Base-by-base conservation (phyloP, 164 flowering plant genomes). In the Tetracentron sinense region DNA sequence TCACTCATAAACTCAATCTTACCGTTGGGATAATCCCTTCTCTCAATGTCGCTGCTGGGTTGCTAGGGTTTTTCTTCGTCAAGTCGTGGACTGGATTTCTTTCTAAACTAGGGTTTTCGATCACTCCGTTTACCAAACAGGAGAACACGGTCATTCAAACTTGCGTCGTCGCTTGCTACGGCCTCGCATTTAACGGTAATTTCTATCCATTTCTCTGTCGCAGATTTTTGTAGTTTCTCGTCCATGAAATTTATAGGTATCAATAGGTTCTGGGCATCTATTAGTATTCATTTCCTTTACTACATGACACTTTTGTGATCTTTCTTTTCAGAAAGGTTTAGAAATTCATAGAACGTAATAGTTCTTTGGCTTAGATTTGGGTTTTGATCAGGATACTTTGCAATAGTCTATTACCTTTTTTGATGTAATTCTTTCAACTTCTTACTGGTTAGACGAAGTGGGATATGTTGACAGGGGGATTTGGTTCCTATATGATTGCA, bases 91-190 rank as follows among this genome's bases (percentile, higher is more conserved):
- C 96, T 0, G 74, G 77, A 0, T 75, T 88, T 53, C 55, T 82
- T 53, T 68, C 85, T 31, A 77, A 76, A 31, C 57, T 91, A 3
- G 97, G 97, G 17, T 69, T 85, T 29, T 63, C 72, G 1, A 66
- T 77, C 16, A 55, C 61, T 26, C 91, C 95, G 0, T 91, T 91
- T 55, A 88, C 97, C 19, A 65, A 77, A 15, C 97, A 91, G 63
- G 97, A 91, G 81, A 91, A 91, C 65, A 91, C 97, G 19, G 93
- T 91, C 21, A 88, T 90, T 42, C 97, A 90, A 82, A 90, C 97
- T 16, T 90, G 95, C 72, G 95, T 90, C 50, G 97, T 91, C 49
- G 92, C 97, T 65, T 91, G 97, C 64, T 88, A 91, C 60, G 95
- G 95, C 68, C 89, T 91, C 44, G 93, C 97, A 6, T 88, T 86